Evolutionary conservation across 2,329 filamentous ascomycete species (phyloP).

Genomic region (Verticillium longisporum): DNA sequence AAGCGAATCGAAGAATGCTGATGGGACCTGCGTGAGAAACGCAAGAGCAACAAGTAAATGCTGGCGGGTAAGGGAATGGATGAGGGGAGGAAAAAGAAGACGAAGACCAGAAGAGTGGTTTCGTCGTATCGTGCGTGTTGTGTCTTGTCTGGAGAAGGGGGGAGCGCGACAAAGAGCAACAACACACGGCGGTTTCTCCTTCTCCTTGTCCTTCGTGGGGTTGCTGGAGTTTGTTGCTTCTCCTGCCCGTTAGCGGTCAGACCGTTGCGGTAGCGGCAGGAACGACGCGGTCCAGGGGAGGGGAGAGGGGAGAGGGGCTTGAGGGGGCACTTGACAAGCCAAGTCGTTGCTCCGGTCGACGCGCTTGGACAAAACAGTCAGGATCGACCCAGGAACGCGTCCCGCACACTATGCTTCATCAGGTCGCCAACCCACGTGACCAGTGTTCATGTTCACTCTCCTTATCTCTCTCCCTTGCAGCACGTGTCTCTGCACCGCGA

Average conservation of each 20-base stretch:
- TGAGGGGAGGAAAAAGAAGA: constrained; percentile 3
- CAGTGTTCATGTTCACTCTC: neutral
- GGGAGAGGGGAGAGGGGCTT: neutral
- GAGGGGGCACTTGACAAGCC: neutral
- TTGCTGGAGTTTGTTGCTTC: neutral
- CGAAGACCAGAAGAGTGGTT: neutral
- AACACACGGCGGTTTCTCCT: neutral
- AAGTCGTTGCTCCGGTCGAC: neutral
- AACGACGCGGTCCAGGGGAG: neutral
- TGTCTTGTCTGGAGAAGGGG: neutral
- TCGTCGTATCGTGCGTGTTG: neutral
- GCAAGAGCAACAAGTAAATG: neutral
- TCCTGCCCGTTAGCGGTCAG: neutral
- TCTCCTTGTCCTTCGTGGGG: neutral
- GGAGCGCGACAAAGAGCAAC: neutral
- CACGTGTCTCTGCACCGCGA: neutral
- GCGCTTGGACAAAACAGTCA: neutral
- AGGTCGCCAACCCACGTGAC: neutral
- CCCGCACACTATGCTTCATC: neutral
- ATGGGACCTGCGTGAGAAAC: neutral
- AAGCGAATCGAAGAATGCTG: neutral
- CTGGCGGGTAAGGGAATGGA: neutral
- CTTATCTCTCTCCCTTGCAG: neutral
- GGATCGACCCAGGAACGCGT: neutral
- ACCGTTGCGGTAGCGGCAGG: neutral